Conservation (phyloP, 2,329 filamentous ascomycete species). For the Aspergillus fischeri region DNA sequence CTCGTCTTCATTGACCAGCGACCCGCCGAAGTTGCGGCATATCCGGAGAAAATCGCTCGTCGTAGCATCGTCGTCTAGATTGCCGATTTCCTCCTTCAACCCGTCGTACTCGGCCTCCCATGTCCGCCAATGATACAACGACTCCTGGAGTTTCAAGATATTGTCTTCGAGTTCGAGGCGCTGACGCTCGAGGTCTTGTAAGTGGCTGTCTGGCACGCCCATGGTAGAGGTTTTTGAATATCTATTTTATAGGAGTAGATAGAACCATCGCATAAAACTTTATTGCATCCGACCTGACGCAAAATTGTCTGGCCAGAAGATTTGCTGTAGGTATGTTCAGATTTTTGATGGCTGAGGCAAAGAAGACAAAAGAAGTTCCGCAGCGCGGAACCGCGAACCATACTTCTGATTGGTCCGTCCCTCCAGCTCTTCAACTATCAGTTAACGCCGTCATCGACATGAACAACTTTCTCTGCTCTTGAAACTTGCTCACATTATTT, state of each 20-base stretch:
- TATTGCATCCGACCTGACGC: not conserved
- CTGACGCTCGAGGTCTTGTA: conserved; percentile 70
- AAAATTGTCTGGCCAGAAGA: not conserved
- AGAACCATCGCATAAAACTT: not conserved
- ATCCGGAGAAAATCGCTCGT: conserved; percentile 52
- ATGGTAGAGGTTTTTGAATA: conserved; percentile 14
- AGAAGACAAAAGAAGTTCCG: conserved; percentile 6
- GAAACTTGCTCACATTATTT: not conserved
- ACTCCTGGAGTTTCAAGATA: conserved; percentile 67
- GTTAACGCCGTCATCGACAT: not conserved
- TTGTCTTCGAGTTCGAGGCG: conserved; percentile 71
- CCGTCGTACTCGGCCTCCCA: conserved; percentile 91
- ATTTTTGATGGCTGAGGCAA: not conserved
- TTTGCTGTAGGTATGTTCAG: not conserved
- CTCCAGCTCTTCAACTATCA: conserved; percentile 6
- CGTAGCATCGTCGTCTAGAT: conserved; percentile 47
- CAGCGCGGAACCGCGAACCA: conserved; percentile 9
- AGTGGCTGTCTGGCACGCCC: conserved; percentile 45
- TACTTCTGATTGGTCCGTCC: conserved; percentile 20
- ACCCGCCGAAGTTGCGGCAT: conserved; percentile 43
- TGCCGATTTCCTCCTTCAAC: conserved; percentile 74
- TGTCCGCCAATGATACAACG: conserved; percentile 80
- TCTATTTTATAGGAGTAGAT: not conserved
- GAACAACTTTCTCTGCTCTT: not conserved
- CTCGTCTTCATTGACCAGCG: conserved; percentile 47